Evolutionary conservation across 177 flowering plant species (phyloP).

Genomic region (Vitis hybrid): DNA sequence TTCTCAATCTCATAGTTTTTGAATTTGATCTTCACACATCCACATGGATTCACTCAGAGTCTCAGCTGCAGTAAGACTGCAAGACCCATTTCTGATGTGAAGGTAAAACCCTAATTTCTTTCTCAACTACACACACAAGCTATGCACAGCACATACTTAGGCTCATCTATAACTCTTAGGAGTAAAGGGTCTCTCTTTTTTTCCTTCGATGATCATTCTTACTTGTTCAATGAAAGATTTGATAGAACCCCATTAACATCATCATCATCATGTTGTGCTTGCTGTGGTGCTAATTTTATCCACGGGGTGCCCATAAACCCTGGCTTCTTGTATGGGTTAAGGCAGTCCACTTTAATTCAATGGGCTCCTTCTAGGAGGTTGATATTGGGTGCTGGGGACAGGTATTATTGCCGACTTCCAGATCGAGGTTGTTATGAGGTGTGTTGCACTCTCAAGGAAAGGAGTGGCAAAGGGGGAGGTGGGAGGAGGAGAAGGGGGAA

Average conservation of each 20-base stretch:
- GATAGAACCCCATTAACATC: constrained; percentile 24
- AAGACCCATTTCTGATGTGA: constrained; percentile 15
- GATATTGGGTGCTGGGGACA: constrained; percentile 33
- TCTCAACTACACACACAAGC: background rate
- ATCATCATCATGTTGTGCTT: constrained; percentile 33
- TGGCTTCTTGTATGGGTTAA: constrained; percentile 53
- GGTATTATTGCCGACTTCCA: constrained; percentile 30
- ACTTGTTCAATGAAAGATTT: constrained; percentile 38
- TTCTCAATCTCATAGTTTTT: background rate
- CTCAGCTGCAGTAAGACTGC: constrained; percentile 19
- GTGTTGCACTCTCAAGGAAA: constrained; percentile 30
- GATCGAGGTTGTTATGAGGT: constrained; percentile 30
- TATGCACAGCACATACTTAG: constrained; percentile 46
- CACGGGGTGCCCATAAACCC: constrained; percentile 37
- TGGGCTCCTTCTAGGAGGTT: constrained; percentile 54
- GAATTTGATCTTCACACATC: constrained; percentile 5
- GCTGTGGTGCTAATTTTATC: constrained; percentile 32
- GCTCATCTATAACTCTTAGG: constrained; percentile 49
- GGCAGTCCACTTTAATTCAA: constrained; percentile 72
- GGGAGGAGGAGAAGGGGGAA: constrained; percentile 31
- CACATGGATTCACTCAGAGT: constrained; percentile 13
- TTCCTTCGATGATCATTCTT: constrained; percentile 39
- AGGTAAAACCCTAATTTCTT: constrained; percentile 26
- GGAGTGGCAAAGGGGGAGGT: constrained; percentile 20
- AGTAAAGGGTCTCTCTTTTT: constrained; percentile 40